Base-by-base conservation (phyloP, 1,284 basidiomycete genomes). In the Peniophora sp. region DNA sequence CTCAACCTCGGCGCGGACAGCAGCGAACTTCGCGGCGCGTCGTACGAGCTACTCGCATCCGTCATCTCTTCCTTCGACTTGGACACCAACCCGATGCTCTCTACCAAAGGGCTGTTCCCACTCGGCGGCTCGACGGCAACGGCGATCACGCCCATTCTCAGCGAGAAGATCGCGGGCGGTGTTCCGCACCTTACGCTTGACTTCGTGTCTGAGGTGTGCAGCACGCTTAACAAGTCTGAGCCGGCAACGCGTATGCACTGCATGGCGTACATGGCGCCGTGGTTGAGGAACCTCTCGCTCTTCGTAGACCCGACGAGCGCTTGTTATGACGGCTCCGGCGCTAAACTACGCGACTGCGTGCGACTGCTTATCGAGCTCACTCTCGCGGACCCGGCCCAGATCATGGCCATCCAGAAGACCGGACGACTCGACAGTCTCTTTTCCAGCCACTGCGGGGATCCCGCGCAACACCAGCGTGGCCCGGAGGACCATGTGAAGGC, bases 181-280 rank as follows among this genome's bases (percentile, higher is more conserved):
- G 81, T 80, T 8, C 89, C 92, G 10, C 80, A 90, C 24, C 70
- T 94, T 44, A 93, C 92, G 0, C 71, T 95, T 18, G 91, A 94
- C 64, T 91, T 95, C 68, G 72, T 95, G 51, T 81, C 83, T 18
- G 92, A 94, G 67, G 87, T 93, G 47, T 80, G 81, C 24, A 73
- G 78, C 3, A 75, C 78, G 23, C 78, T 88, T 64, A 76, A 81
- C 51, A 81, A 80, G 62, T 59, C 68, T 3, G 64, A 71, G 5
- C 64, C 64, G 2, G 54, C 76, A 1, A 82, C 83, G 51, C 81
- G 84, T 50, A 78, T 88, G 24, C 78, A 78, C 49, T 91, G 84
- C 59, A 64, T 93, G 17, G 81, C 86, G 54, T 93, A 92, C 60
- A 76, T 94, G 70, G 79, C 77, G 43, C 90, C 92, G 2, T 96